phyloP scores from a whole-genome alignment of 192 early-diverging fungal species.

The Backusella sp. region DNA sequence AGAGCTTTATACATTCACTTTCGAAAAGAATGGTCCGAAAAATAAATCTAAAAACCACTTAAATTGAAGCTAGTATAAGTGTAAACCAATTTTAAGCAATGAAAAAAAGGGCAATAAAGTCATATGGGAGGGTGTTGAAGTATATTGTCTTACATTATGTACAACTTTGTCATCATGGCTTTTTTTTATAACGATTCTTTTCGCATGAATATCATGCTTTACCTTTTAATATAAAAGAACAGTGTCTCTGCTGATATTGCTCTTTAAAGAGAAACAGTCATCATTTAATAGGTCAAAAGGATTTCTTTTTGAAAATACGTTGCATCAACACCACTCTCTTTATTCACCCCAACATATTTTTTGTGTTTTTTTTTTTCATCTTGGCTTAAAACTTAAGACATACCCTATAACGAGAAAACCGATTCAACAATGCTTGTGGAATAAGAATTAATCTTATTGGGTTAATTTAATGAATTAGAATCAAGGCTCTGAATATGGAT shows the following conservation, averaged over 20 bases:
- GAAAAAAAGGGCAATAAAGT: neutral
- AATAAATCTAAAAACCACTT: neutral
- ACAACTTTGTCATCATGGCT: neutral
- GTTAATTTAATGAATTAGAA: too few relatives aligned
- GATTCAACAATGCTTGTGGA: neutral
- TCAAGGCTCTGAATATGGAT: too few relatives aligned
- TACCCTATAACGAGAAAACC: neutral
- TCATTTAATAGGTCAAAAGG: neutral
- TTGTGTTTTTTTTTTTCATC: neutral
- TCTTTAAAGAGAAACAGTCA: neutral
- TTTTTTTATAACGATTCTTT: neutral
- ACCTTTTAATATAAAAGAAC: neutral
- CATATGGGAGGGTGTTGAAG: neutral
- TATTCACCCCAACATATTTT: neutral
- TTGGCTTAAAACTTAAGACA: neutral
- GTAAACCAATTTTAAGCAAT: neutral
- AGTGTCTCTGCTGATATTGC: neutral
- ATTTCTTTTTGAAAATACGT: neutral
- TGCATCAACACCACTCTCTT: neutral
- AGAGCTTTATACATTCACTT: neutral
- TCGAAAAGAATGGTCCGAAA: neutral
- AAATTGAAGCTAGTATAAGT: neutral
- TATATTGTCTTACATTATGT: neutral
- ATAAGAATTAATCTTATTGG: too few relatives aligned
- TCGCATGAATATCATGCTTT: neutral